Conservation (phyloP, 2,329 filamentous ascomycete species). For the Aspergillus ochraceus region DNA sequence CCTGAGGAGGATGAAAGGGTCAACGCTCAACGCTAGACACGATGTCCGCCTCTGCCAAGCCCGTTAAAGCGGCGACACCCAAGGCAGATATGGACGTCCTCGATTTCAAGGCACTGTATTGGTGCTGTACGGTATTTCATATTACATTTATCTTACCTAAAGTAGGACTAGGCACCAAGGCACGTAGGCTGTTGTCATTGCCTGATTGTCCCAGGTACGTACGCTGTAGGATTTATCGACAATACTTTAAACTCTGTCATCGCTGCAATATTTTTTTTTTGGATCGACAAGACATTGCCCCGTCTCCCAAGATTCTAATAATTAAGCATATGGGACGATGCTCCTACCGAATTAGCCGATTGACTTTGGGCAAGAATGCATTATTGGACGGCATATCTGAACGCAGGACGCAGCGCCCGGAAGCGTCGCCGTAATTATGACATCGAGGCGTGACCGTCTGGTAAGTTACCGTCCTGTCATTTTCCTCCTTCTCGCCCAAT, state of each 20-base stretch:
- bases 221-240: neutral
- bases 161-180: no score
- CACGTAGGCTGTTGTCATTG: neutral
- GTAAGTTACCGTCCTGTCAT: slow-evolving; percentile 1
- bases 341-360: neutral
- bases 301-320: no score
- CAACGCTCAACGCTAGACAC: no score
- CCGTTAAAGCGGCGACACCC: neutral
- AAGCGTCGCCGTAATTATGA: slow-evolving; percentile 4
- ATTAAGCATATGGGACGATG: neutral
- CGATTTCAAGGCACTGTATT: neutral
- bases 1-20: no score
- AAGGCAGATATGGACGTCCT: neutral
- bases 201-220: neutral
- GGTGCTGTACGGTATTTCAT: no score
- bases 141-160: no score
- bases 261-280: neutral
- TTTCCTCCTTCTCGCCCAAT: neutral
- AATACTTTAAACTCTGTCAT: neutral
- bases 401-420: slow-evolving; percentile 12
- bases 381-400: neutral
- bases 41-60: neutral
- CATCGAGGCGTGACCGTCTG: neutral
- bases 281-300: no score
- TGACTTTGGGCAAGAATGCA: neutral